Base-by-base conservation (phyloP, 1,139 yeast genomes). In the Debaryomyces psychrophilus region DNA sequence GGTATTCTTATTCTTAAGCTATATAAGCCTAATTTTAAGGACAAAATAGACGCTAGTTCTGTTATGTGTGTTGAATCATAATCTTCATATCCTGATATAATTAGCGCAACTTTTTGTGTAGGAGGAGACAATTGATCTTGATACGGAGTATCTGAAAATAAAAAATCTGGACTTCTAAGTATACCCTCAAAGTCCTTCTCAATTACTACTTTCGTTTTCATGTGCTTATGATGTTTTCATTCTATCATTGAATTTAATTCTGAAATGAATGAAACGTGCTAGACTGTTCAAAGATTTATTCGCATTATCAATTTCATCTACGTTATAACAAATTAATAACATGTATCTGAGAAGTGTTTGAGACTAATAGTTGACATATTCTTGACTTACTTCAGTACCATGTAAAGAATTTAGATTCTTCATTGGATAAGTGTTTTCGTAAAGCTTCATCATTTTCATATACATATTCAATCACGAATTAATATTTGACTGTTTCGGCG, bases 1-100 rank as follows among this genome's bases (percentile, higher is more conserved):
- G 97, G 72, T 57, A 92, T 90, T 62, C 90, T 97, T 54, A 90
- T 83, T 54, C 97, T 69, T 43, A 87, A 73, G 1, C 85, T 77
- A 60, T 76, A 81, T 43, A 82, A 69, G 0, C 95, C 95, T 50
- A 77, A 64, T 20, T 76, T 73, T 5, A 70, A 64, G 0, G 93
- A 84, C 44, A 92, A 62, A 27, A 66, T 65, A 35, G 80, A 78
- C 1, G 95, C 92, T 43, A 90, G 63, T 9, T 17, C 8, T 11
- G 14, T 23, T 3, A 25, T 25, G 23, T 31, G 40, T 8, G 7
- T 26, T 2, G 40, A 37, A 27, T 37, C 26, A 26, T 37, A 26
- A 27, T 26, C 23, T 26, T 37, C 31, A 26, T 26, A 8, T 26
- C 15, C 31, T 15, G 31, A 14, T 15, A 26, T 15, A 11, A 37